Evolutionary conservation across 768 basidiomycete genomes (phyloP).

Genomic region (Hemileccinum impolitum): DNA sequence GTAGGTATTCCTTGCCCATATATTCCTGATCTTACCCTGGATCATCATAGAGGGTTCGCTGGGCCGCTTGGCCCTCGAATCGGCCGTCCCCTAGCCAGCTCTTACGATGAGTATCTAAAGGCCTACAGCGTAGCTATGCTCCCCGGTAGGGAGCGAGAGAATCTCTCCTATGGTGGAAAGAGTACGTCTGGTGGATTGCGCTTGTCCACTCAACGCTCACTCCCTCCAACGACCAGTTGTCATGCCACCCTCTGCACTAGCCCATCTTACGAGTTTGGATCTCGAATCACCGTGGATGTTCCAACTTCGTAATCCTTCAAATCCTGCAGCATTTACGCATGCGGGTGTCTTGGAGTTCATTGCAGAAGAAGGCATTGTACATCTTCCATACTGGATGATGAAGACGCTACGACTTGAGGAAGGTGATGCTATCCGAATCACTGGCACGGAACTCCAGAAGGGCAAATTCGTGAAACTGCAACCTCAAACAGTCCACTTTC

Average conservation of each 20-base stretch:
- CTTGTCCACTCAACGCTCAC: conserved; percentile 9
- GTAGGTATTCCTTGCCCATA: conserved; percentile 32
- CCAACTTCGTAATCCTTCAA: conserved; percentile 86
- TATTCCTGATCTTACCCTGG: conserved; percentile 15
- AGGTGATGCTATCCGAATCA: conserved; percentile 93
- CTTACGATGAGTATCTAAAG: conserved; percentile 90
- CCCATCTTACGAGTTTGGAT: conserved; percentile 82
- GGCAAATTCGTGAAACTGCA: conserved; percentile 97
- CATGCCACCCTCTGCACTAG: conserved; percentile 95
- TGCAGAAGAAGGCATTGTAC: conserved; percentile 91
- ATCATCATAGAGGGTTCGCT: conserved; percentile 47
- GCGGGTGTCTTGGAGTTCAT: conserved; percentile 99
- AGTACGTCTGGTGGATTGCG: conserved; percentile 54
- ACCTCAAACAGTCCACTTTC: conserved; percentile 90
- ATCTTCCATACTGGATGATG: conserved; percentile 99
- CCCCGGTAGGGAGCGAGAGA: conserved; percentile 79
- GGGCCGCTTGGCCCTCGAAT: conserved; percentile 45
- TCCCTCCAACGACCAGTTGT: conserved; percentile 57
- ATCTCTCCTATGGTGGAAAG: conserved; percentile 96
- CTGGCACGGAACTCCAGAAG: conserved; percentile 82
- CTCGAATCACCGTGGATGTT: conserved; percentile 95
- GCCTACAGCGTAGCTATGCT: conserved; percentile 97
- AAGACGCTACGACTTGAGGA: conserved; percentile 89
- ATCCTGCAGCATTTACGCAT: conserved; percentile 82
- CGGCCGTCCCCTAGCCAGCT: conserved; percentile 55